Conservation (phyloP, 768 basidiomycete genomes). For the Tricholomella constricta region DNA sequence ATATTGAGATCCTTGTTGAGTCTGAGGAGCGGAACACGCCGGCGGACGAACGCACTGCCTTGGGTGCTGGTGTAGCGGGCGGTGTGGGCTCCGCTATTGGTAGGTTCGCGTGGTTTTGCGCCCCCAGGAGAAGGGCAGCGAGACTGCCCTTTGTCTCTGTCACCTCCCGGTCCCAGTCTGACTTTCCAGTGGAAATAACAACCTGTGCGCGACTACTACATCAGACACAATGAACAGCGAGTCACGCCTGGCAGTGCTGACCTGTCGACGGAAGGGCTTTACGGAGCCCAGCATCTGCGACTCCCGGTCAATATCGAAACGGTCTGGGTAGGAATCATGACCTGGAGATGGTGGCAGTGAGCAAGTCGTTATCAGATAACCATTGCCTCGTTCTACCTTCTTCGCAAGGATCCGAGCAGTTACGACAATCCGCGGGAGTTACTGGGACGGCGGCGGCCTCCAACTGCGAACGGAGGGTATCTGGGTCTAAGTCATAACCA, state of each 20-base stretch:
- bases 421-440: conserved; percentile 65
- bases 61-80: conserved; percentile 24
- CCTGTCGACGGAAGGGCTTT: conserved; percentile 83
- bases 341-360: conserved; percentile 40
- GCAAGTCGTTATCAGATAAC: conserved; percentile 31
- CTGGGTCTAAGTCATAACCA: conserved; percentile 38
- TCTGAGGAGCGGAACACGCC: conserved; percentile 64
- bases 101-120: conserved; percentile 29
- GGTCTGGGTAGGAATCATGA: conserved; percentile 72
- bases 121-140: conserved; percentile 55
- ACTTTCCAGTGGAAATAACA: conserved; percentile 86
- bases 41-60: conserved; percentile 35
- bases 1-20: conserved; percentile 61
- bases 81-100: conserved; percentile 29
- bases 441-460: conserved; percentile 63
- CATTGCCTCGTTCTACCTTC: conserved; percentile 45
- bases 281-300: conserved; percentile 84
- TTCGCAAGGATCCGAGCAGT: conserved; percentile 78
- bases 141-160: conserved; percentile 71
- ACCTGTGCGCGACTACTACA: conserved; percentile 47
- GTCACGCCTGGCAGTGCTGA: conserved; percentile 26
- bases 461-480: conserved; percentile 51
- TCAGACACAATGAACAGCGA: not conserved
- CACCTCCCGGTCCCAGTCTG: conserved; percentile 86
- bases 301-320: conserved; percentile 78